These are phyloP conservation scores for Penicillium freii DNA, from an alignment of 2,329 filamentous ascomycete genomes.

Conservation along the genomic window DNA sequence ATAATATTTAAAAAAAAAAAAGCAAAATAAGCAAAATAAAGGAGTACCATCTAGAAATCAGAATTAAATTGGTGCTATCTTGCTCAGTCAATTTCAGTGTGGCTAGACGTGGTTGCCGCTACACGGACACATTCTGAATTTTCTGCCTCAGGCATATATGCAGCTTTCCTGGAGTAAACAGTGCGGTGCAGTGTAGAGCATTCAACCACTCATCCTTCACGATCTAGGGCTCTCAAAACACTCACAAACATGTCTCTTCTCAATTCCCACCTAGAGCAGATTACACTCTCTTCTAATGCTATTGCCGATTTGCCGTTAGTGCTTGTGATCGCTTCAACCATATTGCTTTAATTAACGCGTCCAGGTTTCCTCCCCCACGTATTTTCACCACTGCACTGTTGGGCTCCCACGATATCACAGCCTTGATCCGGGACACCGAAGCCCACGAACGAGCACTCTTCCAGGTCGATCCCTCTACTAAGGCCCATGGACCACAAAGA, in stretches of 20 bases:
- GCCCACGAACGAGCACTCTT: constrained; percentile 92
- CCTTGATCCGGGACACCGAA: constrained; percentile 92
- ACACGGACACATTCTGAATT: neutral
- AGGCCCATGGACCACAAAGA: constrained; percentile 48
- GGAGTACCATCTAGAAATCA: neutral
- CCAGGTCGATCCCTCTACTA: constrained; percentile 73
- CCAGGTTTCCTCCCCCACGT: constrained; percentile 82
- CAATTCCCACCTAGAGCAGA: constrained; percentile 71
- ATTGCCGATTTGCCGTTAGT: constrained; percentile 72
- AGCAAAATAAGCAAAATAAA: neutral
- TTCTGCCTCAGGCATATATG: constrained; percentile 6
- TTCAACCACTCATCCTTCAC: neutral
- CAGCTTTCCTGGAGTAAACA: constrained; percentile 12
- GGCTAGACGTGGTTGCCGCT: neutral
- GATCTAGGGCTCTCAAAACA: neutral
- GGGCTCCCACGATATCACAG: constrained; percentile 84
- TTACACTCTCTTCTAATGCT: constrained; percentile 70
- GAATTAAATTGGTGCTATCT: neutral
- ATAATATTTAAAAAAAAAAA: neutral
- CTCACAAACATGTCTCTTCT: constrained; percentile 63
- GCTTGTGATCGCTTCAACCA: neutral
- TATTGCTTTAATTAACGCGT: constrained; percentile 9
- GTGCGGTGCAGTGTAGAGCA: neutral
- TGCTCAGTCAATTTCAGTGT: neutral
- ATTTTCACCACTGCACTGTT: constrained; percentile 94